phyloP scores from a whole-genome alignment of 1,284 basidiomycete genomes.

The Earliella scabrosa region DNA sequence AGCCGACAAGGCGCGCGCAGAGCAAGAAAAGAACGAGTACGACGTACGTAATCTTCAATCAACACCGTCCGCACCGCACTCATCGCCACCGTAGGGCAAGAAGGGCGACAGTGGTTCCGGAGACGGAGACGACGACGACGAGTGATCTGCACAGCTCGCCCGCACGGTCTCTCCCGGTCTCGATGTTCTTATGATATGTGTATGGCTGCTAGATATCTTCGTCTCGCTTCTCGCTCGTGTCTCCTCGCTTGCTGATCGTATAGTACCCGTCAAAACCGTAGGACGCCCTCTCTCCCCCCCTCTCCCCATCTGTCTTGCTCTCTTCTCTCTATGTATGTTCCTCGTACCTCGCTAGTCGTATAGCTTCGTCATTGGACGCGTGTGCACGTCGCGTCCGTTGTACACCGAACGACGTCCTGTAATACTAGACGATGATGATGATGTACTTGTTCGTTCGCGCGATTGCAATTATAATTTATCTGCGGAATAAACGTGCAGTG shows the following conservation, averaged over 20 bases:
- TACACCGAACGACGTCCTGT: slow-evolving; percentile 34
- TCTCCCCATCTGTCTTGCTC: background rate
- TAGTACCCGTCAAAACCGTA: slow-evolving; percentile 27
- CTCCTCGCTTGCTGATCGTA: slow-evolving; percentile 21
- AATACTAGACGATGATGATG: slow-evolving; percentile 34
- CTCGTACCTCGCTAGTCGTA: slow-evolving; percentile 24
- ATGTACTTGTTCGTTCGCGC: slow-evolving; percentile 28
- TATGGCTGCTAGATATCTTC: slow-evolving; percentile 22
- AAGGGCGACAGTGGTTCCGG: slow-evolving; percentile 51
- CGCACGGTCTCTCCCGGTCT: slow-evolving; percentile 1
- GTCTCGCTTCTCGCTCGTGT: background rate
- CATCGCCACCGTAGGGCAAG: slow-evolving; percentile 43
- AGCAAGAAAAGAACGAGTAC: slow-evolving; percentile 80
- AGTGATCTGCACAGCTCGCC: slow-evolving; percentile 38
- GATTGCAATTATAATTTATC: slow-evolving; percentile 22
- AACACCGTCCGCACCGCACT: slow-evolving; percentile 13
- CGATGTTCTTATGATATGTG: slow-evolving; percentile 15
- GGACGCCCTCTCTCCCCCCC: slow-evolving; percentile 8
- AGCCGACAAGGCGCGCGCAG: slow-evolving; percentile 85
- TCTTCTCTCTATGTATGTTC: slow-evolving; percentile 19
- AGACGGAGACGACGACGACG: slow-evolving; percentile 63
- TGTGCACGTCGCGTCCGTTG: slow-evolving; percentile 26
- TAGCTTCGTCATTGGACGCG: slow-evolving; percentile 24
- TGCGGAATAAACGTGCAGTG: background rate
- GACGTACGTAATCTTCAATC: slow-evolving; percentile 51